Evolutionary conservation across 176 grass and related monocot species (phyloP), one percentile per base, ranked within the genome.

Genomic region (Thalia dealbata): DNA sequence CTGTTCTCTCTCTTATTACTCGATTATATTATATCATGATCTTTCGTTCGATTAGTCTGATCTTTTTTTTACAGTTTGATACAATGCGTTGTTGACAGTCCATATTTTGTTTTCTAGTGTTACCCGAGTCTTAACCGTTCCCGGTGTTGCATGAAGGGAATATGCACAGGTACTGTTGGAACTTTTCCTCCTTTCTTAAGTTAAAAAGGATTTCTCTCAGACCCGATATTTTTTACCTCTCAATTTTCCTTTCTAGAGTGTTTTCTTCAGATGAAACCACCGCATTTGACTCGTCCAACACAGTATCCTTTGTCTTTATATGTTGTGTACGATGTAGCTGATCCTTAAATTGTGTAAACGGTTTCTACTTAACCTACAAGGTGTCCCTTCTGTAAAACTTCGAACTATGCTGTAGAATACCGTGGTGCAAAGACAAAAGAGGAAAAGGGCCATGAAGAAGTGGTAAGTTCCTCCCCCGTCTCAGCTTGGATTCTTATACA

Each of bases 231-330:
- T 52, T 80, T 38, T 8, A 19, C 73, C 74, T 21, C 50, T 74
- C 44, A 32, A 66, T 11, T 70, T 84, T 68, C 71, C 71, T 52
- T 64, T 78, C 71, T 84, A 96, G 92, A 96, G 84, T 96, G 92
- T 72, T 96, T 96, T 81, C 92, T 96, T 61, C 92, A 91, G 81
- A 84, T 96, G 81, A 96, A 87, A 69, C 86, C 89, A 5, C 80
- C 83, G 43, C 84, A 77, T 75, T 72, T 82, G 9, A 83, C 82
- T 84, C 80, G 87, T 0, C 89, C 81, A 1, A 84, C 90, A 30
- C 75, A 83, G 92, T 96, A 96, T 96, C 92, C 92, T 88, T 30
- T 15, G 16, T 43, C 30, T 18, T 87, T 56, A 11, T 15, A 18
- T 41, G 14, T 19, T 81, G 3, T 38, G 32, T 38, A 38, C 32